Percentiles rank a stretch among this genome's conserved stretches.
Evolutionary conservation across 208 protist species (phyloP).

Genomic region (Phytomonas sp.): DNA sequence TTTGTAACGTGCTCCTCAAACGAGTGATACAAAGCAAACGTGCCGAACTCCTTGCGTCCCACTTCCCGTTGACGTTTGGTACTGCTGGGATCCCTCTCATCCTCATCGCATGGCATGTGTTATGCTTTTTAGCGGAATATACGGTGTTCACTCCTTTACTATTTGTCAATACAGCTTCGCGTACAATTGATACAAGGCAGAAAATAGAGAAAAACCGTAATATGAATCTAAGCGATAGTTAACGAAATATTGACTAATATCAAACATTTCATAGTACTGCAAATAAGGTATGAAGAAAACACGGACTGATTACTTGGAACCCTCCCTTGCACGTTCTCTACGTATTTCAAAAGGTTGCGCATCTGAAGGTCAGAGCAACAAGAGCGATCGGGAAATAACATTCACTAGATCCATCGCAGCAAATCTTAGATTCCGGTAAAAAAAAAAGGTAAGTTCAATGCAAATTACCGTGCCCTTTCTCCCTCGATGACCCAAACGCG

Average conservation of each 20-base stretch:
- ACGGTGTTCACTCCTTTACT: neutral
- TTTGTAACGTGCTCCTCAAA: slow-evolving; percentile 61
- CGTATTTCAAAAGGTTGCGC: neutral
- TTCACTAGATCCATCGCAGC: neutral
- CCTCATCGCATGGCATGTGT: neutral
- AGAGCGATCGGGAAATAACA: neutral
- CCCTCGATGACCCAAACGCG: neutral
- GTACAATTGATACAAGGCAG: neutral
- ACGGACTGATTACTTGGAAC: neutral
- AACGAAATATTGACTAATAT: neutral
- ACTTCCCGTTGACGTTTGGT: slow-evolving; percentile 15
- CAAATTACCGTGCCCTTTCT: neutral
- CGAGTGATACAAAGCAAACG: slow-evolving; percentile 27
- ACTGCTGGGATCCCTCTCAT: slow-evolving; percentile 4
- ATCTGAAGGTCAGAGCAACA: neutral
- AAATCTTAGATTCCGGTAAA: neutral
- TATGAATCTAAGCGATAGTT: neutral
- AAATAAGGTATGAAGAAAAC: slow-evolving; percentile 1
- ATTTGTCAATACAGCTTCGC: neutral
- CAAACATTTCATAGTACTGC: neutral
- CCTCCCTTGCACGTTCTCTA: neutral
- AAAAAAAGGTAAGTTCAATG: neutral
- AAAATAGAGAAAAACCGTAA: neutral
- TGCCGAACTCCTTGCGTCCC: slow-evolving; percentile 35
- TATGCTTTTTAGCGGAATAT: neutral